Conservation (phyloP, 2,329 filamentous ascomycete genomes). For the Colletotrichum karsti region DNA sequence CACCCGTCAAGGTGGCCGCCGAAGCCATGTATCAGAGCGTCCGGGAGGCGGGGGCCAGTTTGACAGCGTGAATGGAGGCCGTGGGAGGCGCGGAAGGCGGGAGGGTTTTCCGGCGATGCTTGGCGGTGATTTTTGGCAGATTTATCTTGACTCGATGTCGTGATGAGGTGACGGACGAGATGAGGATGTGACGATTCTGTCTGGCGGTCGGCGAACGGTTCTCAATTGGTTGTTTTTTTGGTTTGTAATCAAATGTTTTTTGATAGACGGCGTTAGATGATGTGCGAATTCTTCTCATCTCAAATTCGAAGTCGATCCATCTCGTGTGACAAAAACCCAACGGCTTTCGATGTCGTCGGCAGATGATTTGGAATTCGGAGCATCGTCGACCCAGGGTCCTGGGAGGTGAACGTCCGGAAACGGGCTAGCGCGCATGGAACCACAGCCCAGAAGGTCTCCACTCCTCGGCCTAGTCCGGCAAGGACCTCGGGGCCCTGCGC, state of each 20-base stretch:
- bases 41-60: neutral
- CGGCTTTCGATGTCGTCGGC: neutral
- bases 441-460: slow-evolving; percentile 7
- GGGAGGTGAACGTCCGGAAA: neutral
- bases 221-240: neutral
- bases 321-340: neutral
- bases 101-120: neutral
- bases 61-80: neutral
- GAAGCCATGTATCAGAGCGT: neutral
- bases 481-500: slow-evolving; percentile 13
- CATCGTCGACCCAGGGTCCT: neutral
- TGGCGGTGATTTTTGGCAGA: neutral
- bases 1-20: neutral
- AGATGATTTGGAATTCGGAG: slow-evolving; percentile 19
- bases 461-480: slow-evolving; percentile 14
- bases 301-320: neutral
- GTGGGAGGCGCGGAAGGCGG: slow-evolving; percentile 12
- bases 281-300: neutral
- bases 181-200: neutral
- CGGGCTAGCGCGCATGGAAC: neutral
- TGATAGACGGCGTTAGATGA: neutral
- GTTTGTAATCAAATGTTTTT: neutral
- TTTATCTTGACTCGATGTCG: neutral
- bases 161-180: neutral
- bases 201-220: neutral